A percentile compares a stretch with the other conserved stretches of the same genome.
These are phyloP conservation scores for Purshia tridentata DNA, from an alignment of 306 rosid genomes.

Conservation along the genomic window DNA sequence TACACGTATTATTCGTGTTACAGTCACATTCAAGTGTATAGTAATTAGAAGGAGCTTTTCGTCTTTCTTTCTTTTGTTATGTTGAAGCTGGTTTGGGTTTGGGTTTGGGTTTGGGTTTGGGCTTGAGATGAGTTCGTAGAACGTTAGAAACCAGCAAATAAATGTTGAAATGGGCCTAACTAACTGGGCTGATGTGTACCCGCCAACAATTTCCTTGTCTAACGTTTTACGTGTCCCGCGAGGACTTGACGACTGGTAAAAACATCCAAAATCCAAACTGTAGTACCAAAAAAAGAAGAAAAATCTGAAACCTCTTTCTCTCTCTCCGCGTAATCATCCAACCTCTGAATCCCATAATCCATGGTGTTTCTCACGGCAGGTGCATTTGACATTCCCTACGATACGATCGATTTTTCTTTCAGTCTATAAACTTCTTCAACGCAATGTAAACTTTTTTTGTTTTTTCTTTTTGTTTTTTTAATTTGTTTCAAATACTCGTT, in stretches of 20 bases:
- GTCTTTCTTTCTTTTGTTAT: no score
- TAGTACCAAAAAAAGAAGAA: not conserved
- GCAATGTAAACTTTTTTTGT: not conserved
- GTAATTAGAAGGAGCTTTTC: no score
- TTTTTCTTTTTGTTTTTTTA: not conserved
- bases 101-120: no score
- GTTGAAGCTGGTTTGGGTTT: no score
- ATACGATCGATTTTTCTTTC: not conserved
- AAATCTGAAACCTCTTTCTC: not conserved
- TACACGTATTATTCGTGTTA: no score
- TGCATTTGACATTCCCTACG: not conserved
- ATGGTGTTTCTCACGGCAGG: not conserved
- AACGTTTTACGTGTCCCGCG: not conserved
- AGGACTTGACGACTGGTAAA: not conserved
- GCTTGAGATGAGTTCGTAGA: no score
- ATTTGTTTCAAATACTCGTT: not conserved
- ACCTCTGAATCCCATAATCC: constrained; percentile 17
- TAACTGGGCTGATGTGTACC: not conserved
- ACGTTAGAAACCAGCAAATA: not conserved
- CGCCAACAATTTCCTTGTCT: not conserved
- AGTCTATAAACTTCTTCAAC: not conserved
- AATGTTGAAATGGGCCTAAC: not conserved
- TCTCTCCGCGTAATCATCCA: not conserved
- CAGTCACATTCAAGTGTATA: no score
- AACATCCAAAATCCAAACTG: not conserved